Evolutionary conservation across 192 early-diverging fungal genomes (phyloP).

Genomic region (Umbelopsis isabellina): DNA sequence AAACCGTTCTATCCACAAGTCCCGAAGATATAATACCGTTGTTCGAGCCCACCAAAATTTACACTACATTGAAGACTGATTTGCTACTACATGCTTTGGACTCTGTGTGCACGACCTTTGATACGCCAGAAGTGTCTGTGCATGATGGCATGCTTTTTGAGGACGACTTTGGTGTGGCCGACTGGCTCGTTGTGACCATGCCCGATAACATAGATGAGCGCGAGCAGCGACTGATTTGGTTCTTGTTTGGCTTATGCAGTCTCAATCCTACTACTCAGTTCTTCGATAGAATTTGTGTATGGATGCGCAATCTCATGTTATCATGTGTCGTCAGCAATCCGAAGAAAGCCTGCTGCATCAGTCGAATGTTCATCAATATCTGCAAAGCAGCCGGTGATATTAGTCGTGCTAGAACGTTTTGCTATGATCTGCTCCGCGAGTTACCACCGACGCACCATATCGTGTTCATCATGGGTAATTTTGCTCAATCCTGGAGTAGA

Average conservation of each 20-base stretch:
- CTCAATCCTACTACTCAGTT: neutral
- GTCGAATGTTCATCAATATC: conserved; percentile 5
- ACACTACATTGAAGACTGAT: conserved; percentile 17
- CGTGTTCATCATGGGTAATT: neutral
- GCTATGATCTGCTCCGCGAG: conserved; percentile 5
- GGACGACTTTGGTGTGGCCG: conserved; percentile 4
- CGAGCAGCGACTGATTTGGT: conserved; percentile 11
- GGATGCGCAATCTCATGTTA: neutral
- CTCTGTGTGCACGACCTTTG: neutral
- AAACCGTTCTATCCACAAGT: neutral
- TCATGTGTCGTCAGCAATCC: neutral
- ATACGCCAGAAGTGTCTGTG: neutral
- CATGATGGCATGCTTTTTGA: neutral
- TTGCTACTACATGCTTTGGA: conserved; percentile 5
- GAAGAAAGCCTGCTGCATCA: neutral
- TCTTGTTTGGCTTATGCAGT: neutral
- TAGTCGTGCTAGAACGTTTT: neutral
- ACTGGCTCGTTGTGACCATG: neutral
- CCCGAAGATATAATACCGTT: neutral
- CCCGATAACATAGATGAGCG: neutral
- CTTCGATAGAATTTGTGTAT: neutral
- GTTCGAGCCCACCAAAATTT: neutral
- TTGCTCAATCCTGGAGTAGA: conserved; percentile 11
- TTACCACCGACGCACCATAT: neutral
- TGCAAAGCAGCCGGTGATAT: conserved; percentile 7